Evolutionary conservation across 352 stramenopile species (phyloP).

Genomic region (Pythium aquatile): DNA sequence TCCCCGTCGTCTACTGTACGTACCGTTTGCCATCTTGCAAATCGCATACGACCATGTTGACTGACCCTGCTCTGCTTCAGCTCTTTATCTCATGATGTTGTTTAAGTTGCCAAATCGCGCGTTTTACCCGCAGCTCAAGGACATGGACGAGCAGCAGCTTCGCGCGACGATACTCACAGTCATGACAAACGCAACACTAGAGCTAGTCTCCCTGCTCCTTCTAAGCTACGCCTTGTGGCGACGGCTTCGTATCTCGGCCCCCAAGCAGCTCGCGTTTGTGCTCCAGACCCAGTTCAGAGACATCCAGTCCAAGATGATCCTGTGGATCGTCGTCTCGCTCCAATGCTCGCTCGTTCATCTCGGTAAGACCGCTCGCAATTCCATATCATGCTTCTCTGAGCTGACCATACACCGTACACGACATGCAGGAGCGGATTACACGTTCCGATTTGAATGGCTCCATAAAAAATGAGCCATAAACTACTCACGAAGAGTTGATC

Average conservation of each 20-base stretch:
- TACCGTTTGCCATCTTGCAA: no score
- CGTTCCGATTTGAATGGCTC: slow-evolving; percentile 19
- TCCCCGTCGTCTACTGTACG: slow-evolving; percentile 18
- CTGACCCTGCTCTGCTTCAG: slow-evolving; percentile 4
- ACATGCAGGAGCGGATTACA: slow-evolving; percentile 5
- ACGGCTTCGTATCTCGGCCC: slow-evolving; percentile 21
- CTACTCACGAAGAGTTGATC: no score
- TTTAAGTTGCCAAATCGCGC: slow-evolving; percentile 36
- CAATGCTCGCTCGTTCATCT: slow-evolving; percentile 38
- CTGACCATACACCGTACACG: no score
- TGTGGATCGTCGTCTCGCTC: slow-evolving; percentile 32
- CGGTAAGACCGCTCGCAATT: slow-evolving; percentile 11
- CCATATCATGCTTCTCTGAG: no score
- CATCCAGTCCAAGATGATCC: slow-evolving; percentile 43
- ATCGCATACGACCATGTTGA: no score
- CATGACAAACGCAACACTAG: slow-evolving; percentile 28
- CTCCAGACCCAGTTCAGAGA: slow-evolving; percentile 33
- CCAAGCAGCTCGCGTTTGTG: slow-evolving; percentile 42
- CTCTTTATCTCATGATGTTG: slow-evolving; percentile 29
- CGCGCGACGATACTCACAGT: slow-evolving; percentile 32
- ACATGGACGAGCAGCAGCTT: slow-evolving; percentile 15
- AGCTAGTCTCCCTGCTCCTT: slow-evolving; percentile 18
- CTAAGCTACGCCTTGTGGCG: slow-evolving; percentile 25
- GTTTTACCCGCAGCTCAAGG: slow-evolving; percentile 34
- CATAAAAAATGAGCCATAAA: not conserved